Evolutionary conservation across 2,329 filamentous ascomycete genomes (phyloP), one percentile per base, ranked within the genome.

Genomic region (Davidsoniella eucalypti): DNA sequence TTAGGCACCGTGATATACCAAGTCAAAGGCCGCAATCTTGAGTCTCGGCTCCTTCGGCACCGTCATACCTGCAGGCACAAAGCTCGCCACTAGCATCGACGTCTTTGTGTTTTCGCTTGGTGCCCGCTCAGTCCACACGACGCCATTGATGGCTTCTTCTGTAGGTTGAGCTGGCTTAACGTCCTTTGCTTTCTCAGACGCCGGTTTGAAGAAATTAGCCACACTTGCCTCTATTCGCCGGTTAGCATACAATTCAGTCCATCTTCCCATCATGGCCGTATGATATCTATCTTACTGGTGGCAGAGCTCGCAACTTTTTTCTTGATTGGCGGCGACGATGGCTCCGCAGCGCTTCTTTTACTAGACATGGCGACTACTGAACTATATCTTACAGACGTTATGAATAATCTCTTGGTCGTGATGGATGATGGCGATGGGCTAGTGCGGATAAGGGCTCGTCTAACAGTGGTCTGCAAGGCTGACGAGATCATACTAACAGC

Each of bases 161-260:
- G 29, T 33, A 33, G 29, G 8, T 12, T 33, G 12, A 12, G 29
- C 12, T 4, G 29, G 18, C 29, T 49, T 47, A 29, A 25, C 18
- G 46, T 88, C 81, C 12, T 85, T 84, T 29, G 82, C 78, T 62
- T 93, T 95, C 62, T 94, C 78, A 0, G 87, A 95, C 0, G 74
- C 62, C 0, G 88, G 88, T 0, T 81, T 94, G 65, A 96, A 96
- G 69, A 96, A 96, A 49, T 75, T 86, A 17, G 84, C 75, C 1
- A 94, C 78, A 1, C 82, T 78, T 53, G 65, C 77, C 61, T 78
- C 82, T 85, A 56, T 3, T 9, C 25, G 2, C 8, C 8, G 12
- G 12, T 33, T 33, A 33, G 29, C 12, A 33, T 4, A 33, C 29
- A 4, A 4, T 33, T 12, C 8, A 33, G 6, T 10, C 29, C 29